phyloP scores from a whole-genome alignment of 2,329 filamentous ascomycete genomes.

The Botrytis byssoidea region DNA sequence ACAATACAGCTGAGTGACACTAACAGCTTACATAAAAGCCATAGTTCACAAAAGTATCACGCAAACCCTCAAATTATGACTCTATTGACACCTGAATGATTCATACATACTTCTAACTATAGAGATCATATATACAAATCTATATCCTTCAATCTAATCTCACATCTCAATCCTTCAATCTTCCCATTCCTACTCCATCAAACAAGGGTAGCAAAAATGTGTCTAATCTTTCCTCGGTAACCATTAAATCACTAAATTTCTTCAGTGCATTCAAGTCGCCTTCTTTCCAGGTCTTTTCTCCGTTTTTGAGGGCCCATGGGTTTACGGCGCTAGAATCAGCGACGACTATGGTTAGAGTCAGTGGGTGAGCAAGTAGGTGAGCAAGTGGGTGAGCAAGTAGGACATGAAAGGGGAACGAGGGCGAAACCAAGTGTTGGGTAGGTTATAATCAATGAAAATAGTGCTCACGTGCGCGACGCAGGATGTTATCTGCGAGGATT shows the following conservation, averaged over 20 bases:
- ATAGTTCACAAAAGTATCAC: neutral
- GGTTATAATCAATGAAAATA: neutral
- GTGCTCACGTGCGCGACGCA: slow-evolving; percentile 43
- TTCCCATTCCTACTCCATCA: slow-evolving; percentile 42
- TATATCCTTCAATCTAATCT: neutral
- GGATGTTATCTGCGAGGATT: slow-evolving; percentile 55
- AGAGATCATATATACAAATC: neutral
- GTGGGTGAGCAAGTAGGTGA: neutral
- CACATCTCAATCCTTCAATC: slow-evolving; percentile 29
- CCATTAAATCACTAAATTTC: slow-evolving; percentile 41
- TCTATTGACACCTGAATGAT: neutral
- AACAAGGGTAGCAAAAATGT: slow-evolving; percentile 43
- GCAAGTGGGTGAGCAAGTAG: neutral
- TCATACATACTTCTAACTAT: neutral
- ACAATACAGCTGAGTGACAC: neutral
- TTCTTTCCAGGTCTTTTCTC: slow-evolving; percentile 31
- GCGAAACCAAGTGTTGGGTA: neutral
- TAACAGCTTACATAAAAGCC: neutral
- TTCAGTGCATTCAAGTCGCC: slow-evolving; percentile 56
- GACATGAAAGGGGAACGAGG: neutral
- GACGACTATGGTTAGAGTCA: slow-evolving; percentile 38
- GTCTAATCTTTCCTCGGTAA: slow-evolving; percentile 39
- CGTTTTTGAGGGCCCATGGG: slow-evolving; percentile 32
- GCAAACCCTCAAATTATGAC: neutral
- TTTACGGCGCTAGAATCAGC: slow-evolving; percentile 42